Evolutionary conservation across 306 rosid genomes (phyloP), one percentile per base, ranked within the genome.

Genomic region (Trichosanthes cucumerina): DNA sequence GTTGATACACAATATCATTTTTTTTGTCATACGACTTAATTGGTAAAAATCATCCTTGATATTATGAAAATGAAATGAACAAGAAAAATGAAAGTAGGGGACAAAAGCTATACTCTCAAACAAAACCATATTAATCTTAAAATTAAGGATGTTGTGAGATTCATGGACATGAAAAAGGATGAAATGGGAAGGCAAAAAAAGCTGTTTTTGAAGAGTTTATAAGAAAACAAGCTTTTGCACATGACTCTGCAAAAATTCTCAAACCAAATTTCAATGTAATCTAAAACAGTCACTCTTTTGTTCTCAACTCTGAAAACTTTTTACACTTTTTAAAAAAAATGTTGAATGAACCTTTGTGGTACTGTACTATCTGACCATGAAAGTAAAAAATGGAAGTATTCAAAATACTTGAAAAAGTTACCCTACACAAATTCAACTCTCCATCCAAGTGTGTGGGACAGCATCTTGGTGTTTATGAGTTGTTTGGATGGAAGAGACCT

Each of bases 211-310:
- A 21, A 44, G 54, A 69, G 54, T 23, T 64, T 38, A 66, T 66
- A 63, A 66, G 69, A 62, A n/a, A 62, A 47, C 53, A 47, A 62
- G 41, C 39, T 26, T 62, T 62, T 60, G 4, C 12, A 68, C 76
- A 70, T 70, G 38, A 23, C 4, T 10, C 34, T 43, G 18, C 76
- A 41, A 69, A 69, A 69, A n/a, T n/a, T n/a, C 2, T 23, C 21
- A 24, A 70, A 43, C 38, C 76, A 70, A 41, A 70, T 44, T 70
- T 70, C 76, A 5, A 70, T 70, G 58, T 46, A 24, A 71, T 71
- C 77, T 47, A 72, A 72, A 72, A 72, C 77, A 72, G 41, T 72
- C 14, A 24, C 77, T 72, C 77, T 72, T 69, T 69, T 69, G 75
- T 69, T 71, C 58, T 71, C 39, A 43, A 12, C 24, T 46, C 76